A percentile compares a stretch with the other conserved stretches of the same genome.
These are phyloP conservation scores for Claviceps sp. DNA, from an alignment of 2,329 filamentous ascomycete genomes.

Conservation along the genomic window DNA sequence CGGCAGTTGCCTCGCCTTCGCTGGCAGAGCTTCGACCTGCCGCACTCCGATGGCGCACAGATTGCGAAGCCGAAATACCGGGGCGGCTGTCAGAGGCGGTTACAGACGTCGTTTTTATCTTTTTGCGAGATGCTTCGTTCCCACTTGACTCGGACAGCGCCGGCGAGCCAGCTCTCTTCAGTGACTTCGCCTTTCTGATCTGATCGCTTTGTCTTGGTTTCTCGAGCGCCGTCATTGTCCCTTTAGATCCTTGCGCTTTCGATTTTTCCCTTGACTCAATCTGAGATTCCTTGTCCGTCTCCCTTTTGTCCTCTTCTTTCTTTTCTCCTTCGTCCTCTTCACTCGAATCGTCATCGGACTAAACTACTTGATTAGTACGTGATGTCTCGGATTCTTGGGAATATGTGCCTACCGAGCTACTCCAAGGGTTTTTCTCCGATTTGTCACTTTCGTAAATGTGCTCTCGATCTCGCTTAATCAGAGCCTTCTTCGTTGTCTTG, in stretches of 20 bases:
- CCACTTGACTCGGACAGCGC: constrained; percentile 83
- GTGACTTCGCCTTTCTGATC: constrained; percentile 42
- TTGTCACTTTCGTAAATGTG: constrained; percentile 69
- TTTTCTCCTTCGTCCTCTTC: constrained; percentile 24
- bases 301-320: constrained; percentile 50
- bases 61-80: constrained; percentile 37
- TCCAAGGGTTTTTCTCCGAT: constrained; percentile 30
- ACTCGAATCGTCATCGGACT: constrained; percentile 37
- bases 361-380: constrained; percentile 10
- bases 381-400: too few relatives aligned
- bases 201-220: constrained; percentile 28
- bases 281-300: constrained; percentile 46
- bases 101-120: constrained; percentile 50
- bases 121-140: constrained; percentile 75
- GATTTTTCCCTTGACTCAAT: constrained; percentile 35
- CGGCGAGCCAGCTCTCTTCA: constrained; percentile 79
- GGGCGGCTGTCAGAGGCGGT: constrained; percentile 39
- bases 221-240: constrained; percentile 42
- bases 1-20: constrained; percentile 59
- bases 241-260: constrained; percentile 51
- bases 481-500: constrained; percentile 65
- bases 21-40: constrained; percentile 47
- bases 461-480: constrained; percentile 77
- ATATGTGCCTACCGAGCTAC: constrained; percentile 21
- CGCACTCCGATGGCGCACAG: constrained; percentile 27